Base-by-base conservation (phyloP, 1,139 yeast species). In the Geotrichum klebahnii region DNA sequence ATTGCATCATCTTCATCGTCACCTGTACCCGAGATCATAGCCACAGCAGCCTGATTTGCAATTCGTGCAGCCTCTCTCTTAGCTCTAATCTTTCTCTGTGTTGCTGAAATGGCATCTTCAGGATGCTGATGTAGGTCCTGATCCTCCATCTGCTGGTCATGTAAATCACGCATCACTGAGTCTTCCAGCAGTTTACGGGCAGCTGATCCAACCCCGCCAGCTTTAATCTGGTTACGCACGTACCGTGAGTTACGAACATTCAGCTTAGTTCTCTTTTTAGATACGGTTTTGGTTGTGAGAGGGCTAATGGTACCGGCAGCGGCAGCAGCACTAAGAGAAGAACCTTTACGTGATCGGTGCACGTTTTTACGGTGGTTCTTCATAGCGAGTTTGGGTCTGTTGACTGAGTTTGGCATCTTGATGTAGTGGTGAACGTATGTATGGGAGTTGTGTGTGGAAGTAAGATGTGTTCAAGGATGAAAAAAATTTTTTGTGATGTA, bases 321-420 rank as follows among this genome's bases (percentile, higher is more conserved):
- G 5, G 10, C 10, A 3, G 20, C n/a, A 14, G 32, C 33, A 10
- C 31, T 20, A 14, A 6, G 14, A 9, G 17, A 24, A n/a, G 19
- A 16, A 9, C 45, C 46, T 12, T 26, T 16, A 8, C 50, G 50
- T 5, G 42, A 20, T 2, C 35, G 26, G 38, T n/a, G n/a, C 5
- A 41, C 37, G 23, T 23, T n/a, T 16, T 28, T 41, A 37, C 29
- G 35, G 43, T 35, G 37, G 12, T 39, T 28, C 43, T 46, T 46
- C 41, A 36, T 41, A n/a, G 42, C 37, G n/a, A 24, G 37, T 36
- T 47, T 47, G 20, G 50, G 50, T 20, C 44, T 47, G 41, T 47
- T 47, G 22, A 47, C 24, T 19, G 50, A 47, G 43, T 42, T 47
- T 22, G 50, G 50, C 50, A 47, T 47, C 24, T 22, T 37, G 23